Evolutionary conservation across 208 protist genomes (phyloP).

Genomic region (Leishmania tropica): DNA sequence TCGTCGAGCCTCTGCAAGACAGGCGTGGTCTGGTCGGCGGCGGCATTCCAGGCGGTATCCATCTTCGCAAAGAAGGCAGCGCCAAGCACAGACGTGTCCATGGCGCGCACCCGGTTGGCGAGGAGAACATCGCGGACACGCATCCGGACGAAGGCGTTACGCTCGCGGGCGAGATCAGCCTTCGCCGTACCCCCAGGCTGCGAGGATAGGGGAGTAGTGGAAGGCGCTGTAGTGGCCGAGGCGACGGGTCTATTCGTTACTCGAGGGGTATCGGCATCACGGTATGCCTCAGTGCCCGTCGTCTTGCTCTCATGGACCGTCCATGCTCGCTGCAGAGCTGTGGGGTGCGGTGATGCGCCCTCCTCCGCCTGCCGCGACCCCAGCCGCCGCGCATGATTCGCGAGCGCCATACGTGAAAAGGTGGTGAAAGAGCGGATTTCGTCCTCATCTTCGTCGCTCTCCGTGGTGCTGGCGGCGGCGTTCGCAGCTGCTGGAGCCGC

Average conservation of each 20-base stretch:
- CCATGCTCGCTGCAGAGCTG: not conserved
- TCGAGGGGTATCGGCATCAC: not conserved
- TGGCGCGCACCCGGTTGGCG: slow-evolving; percentile 24
- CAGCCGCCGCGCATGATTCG: slow-evolving; percentile 5
- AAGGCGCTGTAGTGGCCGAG: not conserved
- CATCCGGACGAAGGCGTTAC: slow-evolving; percentile 32
- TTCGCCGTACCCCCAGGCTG: not conserved
- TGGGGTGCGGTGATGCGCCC: not conserved
- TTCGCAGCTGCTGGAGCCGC: not conserved
- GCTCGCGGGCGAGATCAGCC: not conserved
- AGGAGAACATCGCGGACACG: slow-evolving; percentile 50
- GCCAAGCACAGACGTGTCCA: slow-evolving; percentile 18
- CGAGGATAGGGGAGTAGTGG: not conserved
- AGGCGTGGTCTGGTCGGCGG: slow-evolving; percentile 12
- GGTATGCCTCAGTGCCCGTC: not conserved
- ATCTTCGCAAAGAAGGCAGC: slow-evolving; percentile 25
- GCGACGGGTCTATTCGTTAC: not conserved
- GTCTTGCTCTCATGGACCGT: not conserved
- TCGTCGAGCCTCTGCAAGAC: slow-evolving; percentile 35
- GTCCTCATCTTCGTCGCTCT: slow-evolving; percentile 16
- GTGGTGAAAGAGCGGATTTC: slow-evolving; percentile 26
- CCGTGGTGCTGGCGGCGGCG: slow-evolving; percentile 12
- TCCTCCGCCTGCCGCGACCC: slow-evolving; percentile 1
- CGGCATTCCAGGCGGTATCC: slow-evolving; percentile 14
- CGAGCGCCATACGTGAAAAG: slow-evolving; percentile 33